A percentile compares a stretch with the other conserved stretches of the same genome.
phyloP scores from a whole-genome alignment of 768 basidiomycete species.

The Cantharellus cinnabarinus region DNA sequence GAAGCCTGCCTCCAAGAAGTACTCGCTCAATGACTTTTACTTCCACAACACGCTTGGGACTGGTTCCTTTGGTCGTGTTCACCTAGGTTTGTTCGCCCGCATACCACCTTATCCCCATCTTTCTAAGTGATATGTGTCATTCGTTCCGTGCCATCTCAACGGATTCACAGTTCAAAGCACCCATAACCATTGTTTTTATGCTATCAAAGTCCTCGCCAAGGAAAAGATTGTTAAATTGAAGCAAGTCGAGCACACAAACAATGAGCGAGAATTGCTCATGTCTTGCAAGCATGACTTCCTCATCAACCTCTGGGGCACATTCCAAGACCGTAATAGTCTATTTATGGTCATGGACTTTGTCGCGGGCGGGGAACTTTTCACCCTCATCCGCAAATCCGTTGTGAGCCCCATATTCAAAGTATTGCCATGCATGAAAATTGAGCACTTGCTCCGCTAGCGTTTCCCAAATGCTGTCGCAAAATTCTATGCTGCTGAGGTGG shows the following conservation, averaged over 20 bases:
- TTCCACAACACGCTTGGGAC: conserved; percentile 76
- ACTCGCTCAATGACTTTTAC: conserved; percentile 55
- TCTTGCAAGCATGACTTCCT: conserved; percentile 82
- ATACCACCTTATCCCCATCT: background rate
- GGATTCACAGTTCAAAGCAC: conserved; percentile 51
- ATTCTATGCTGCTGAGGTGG: conserved; percentile 92
- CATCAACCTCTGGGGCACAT: conserved; percentile 89
- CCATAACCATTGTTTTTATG: conserved; percentile 90
- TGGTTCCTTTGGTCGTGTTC: conserved; percentile 94
- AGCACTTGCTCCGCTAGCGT: conserved; percentile 29
- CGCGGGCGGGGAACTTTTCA: conserved; percentile 92
- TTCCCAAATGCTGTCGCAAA: conserved; percentile 96
- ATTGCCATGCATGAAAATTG: background rate
- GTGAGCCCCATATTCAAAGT: conserved; percentile 24
- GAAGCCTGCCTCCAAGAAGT: conserved; percentile 15
- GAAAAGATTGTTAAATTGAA: conserved; percentile 82
- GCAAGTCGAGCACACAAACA: conserved; percentile 95
- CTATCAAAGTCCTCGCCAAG: conserved; percentile 86
- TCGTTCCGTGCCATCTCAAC: conserved; percentile 4
- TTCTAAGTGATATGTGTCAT: background rate
- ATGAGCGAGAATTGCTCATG: conserved; percentile 73
- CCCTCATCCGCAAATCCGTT: conserved; percentile 73
- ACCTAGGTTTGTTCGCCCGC: conserved; percentile 36
- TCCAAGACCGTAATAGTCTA: conserved; percentile 78
- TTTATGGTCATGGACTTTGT: conserved; percentile 99